Percentiles rank a stretch among this genome's conserved stretches.
phyloP scores from a whole-genome alignment of 495 filamentous ascomycete genomes.

The Penicillium mononematosum region DNA sequence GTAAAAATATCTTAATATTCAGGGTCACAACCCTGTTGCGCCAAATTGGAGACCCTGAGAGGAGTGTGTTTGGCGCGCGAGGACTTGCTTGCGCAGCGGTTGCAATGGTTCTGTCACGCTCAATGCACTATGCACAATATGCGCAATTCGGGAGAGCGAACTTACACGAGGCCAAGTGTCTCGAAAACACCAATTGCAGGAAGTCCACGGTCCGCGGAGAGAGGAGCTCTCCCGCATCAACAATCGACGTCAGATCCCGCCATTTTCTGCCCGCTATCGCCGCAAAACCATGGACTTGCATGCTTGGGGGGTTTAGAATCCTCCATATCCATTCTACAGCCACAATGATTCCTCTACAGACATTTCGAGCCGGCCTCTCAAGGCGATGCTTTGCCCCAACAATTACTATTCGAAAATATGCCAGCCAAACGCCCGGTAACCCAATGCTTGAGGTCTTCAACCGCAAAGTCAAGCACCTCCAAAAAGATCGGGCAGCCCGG shows the following conservation, averaged over 20 bases:
- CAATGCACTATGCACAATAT: neutral
- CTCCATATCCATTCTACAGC: neutral
- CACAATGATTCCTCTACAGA: slow-evolving; percentile 32
- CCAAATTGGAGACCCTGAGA: slow-evolving; percentile 6
- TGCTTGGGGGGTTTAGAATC: slow-evolving; percentile 17
- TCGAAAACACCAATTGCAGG: slow-evolving; percentile 8
- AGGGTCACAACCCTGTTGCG: neutral
- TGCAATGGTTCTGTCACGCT: neutral
- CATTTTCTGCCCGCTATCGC: slow-evolving; percentile 11
- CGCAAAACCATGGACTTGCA: slow-evolving; percentile 2
- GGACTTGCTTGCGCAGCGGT: slow-evolving; percentile 12
- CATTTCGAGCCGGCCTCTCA: slow-evolving; percentile 25
- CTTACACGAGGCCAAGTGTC: neutral
- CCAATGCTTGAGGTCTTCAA: slow-evolving; percentile 91
- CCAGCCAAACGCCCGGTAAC: slow-evolving; percentile 69
- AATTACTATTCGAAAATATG: slow-evolving; percentile 56
- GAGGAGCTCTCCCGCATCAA: slow-evolving; percentile 31
- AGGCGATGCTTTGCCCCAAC: slow-evolving; percentile 19
- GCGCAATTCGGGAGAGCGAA: neutral
- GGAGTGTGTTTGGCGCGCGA: neutral
- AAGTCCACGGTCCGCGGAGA: slow-evolving; percentile 22
- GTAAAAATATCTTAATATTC: neutral
- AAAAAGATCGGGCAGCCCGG: slow-evolving; percentile 79
- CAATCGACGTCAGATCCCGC: slow-evolving; percentile 35
- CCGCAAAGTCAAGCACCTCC: slow-evolving; percentile 76